A percentile compares a stretch with the other conserved stretches of the same genome.
phyloP scores from a whole-genome alignment of 2,329 filamentous ascomycete species.

The Camptophora hylomeconis region DNA sequence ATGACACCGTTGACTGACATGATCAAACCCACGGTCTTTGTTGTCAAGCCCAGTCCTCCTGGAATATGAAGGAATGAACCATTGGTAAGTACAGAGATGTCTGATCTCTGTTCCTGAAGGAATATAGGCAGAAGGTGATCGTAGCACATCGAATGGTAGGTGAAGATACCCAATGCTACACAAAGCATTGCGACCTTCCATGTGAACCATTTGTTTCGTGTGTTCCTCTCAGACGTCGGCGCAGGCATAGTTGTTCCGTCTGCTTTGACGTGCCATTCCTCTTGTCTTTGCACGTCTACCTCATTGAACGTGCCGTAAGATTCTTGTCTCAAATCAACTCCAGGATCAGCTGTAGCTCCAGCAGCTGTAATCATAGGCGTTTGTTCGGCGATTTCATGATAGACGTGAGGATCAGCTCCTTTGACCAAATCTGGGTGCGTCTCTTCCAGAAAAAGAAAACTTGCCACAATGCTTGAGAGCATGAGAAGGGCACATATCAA shows the following conservation, averaged over 20 bases:
- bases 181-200: slow-evolving; percentile 61
- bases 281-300: slow-evolving; percentile 40
- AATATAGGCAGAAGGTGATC: slow-evolving; percentile 89
- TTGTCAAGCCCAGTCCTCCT: slow-evolving; percentile 53
- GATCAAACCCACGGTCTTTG: slow-evolving; percentile 54
- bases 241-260: slow-evolving; percentile 29
- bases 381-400: slow-evolving; percentile 39
- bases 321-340: slow-evolving; percentile 62
- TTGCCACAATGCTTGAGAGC: slow-evolving; percentile 63
- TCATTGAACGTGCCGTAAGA: slow-evolving; percentile 63
- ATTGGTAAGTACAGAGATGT: slow-evolving; percentile 23
- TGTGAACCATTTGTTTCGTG: slow-evolving; percentile 39
- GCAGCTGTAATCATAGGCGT: slow-evolving; percentile 66
- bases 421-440: slow-evolving; percentile 75
- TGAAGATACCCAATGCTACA: slow-evolving; percentile 76
- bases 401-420: slow-evolving; percentile 26
- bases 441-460: slow-evolving; percentile 73
- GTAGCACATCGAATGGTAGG: slow-evolving; percentile 84
- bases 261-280: slow-evolving; percentile 38
- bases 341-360: slow-evolving; percentile 58
- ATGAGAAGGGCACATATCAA: slow-evolving; percentile 68
- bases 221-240: slow-evolving; percentile 25
- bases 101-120: slow-evolving; percentile 59
- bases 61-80: slow-evolving; percentile 40
- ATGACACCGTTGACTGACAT: slow-evolving; percentile 58